phyloP scores from a whole-genome alignment of 176 grass and related monocot species.

The Zea luxurians region DNA sequence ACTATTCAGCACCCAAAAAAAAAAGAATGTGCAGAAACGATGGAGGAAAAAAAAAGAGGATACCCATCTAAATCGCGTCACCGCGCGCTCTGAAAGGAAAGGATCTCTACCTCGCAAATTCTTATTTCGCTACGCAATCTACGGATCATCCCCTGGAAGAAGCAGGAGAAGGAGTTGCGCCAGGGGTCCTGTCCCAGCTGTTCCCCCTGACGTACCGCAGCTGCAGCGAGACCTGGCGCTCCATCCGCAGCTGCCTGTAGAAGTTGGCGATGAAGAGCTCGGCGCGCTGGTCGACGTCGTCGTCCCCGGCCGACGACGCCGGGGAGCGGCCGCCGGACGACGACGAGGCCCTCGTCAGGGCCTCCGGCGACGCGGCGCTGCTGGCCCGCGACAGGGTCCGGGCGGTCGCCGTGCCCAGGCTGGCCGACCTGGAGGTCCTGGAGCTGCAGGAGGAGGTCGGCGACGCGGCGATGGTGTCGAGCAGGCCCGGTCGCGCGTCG shows the following conservation, averaged over 20 bases:
- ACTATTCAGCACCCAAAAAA: background rate
- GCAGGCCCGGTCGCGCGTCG: conserved; percentile 43
- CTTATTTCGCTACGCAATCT: background rate
- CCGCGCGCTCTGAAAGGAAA: background rate
- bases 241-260: conserved; percentile 63
- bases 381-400: conserved; percentile 39
- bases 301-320: conserved; percentile 13
- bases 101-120: background rate
- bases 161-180: background rate
- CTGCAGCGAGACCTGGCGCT: conserved; percentile 79
- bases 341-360: conserved; percentile 19
- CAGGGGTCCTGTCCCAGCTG: conserved; percentile 38
- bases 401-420: conserved; percentile 25
- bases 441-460: conserved; percentile 11
- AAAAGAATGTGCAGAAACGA: background rate
- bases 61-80: conserved; percentile 1
- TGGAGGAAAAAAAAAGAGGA: background rate
- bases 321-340: conserved; percentile 12
- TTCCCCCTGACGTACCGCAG: conserved; percentile 48
- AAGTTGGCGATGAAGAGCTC: conserved; percentile 68
- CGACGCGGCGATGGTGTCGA: conserved; percentile 25
- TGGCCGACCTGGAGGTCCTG: conserved; percentile 21
- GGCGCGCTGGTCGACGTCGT: conserved; percentile 60
- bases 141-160: background rate
- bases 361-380: conserved; percentile 30